These are phyloP conservation scores for Lactarius evosmus DNA, from an alignment of 768 basidiomycete species.

Conservation along the genomic window DNA sequence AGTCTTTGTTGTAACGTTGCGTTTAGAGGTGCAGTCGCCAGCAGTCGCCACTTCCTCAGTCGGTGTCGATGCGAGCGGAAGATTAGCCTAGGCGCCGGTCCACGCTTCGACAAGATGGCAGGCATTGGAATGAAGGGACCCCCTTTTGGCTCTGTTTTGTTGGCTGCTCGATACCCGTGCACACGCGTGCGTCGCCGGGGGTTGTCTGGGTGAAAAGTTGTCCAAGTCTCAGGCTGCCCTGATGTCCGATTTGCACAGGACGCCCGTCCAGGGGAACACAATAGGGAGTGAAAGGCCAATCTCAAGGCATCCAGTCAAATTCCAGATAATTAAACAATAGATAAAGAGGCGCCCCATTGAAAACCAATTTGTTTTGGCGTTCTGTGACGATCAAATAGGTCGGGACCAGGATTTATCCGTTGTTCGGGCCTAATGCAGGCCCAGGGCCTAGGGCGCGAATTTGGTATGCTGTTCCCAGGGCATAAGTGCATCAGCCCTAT, in stretches of 20 bases:
- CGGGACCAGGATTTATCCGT: background rate
- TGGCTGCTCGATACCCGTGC: background rate
- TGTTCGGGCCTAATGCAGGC: too few species aligned
- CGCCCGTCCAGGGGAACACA: background rate
- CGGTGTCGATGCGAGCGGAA: background rate
- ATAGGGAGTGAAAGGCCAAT: background rate
- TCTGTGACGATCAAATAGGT: background rate
- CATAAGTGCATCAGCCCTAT: too few species aligned
- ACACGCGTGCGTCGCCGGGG: background rate
- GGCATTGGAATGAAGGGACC: background rate
- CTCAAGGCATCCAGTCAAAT: background rate
- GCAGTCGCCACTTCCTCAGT: background rate
- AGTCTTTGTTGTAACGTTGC: background rate
- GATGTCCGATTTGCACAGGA: background rate
- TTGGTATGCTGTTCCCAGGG: too few species aligned
- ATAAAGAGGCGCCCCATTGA: background rate
- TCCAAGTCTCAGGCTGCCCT: background rate
- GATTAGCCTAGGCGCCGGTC: background rate
- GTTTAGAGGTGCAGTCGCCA: background rate
- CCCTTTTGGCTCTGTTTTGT: background rate
- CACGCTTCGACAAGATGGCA: background rate
- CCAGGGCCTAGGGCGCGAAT: too few species aligned
- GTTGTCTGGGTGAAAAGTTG: background rate
- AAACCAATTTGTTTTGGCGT: background rate
- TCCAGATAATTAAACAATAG: background rate